Evolutionary conservation across 2,329 filamentous ascomycete species (phyloP), one percentile per base, ranked within the genome.

Genomic region (Diplocarpon rosae): DNA sequence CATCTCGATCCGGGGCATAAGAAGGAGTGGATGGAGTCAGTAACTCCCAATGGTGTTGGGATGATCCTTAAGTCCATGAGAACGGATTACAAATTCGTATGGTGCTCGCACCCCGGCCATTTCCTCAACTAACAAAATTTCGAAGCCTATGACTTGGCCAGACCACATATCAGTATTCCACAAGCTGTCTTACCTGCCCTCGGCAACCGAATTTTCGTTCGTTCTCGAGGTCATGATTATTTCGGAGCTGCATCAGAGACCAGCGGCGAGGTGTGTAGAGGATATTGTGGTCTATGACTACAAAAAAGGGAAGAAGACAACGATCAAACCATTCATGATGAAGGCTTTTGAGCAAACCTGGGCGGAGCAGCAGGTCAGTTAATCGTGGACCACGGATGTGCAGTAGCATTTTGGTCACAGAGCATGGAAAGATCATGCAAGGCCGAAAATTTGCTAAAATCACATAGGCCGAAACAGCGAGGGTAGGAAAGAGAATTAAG

Each of bases 1-100:
- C 65, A 76, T 48, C 66, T 78, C 37, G 79, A 87, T 55, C 75
- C 77, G 0, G 62, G 64, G 27, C 71, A 89, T 52, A 68, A 69
- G 45, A 62, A 68, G 34, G 67, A 75, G 49, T 95, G 88, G 87
- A 63, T 66, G 12, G 73, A 82, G 38, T 66, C 94, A 33, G 76
- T 84, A 67, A 79, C 73, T 12, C 78, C 82, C 0, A 72, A 66
- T 17, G 73, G 74, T 1, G 68, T 79, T 14, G 88, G 89, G 0
- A 62, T 95, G 45, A 92, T 95, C 47, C 65, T 95, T 58, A 75
- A 78, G 56, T 86, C 80, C 54, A 87, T 95, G 53, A 83, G 75
- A 55, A 80, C 84, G 0, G 82, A 93, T 53, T 95, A 83, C 65
- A 95, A 95, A 66, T 88, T 93, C 66, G 86, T 92, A 61, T 50